Percentiles rank a stretch among this genome's conserved stretches.
Conservation (phyloP, 768 basidiomycete species). For the Rhodosporidiobolus sp. region DNA sequence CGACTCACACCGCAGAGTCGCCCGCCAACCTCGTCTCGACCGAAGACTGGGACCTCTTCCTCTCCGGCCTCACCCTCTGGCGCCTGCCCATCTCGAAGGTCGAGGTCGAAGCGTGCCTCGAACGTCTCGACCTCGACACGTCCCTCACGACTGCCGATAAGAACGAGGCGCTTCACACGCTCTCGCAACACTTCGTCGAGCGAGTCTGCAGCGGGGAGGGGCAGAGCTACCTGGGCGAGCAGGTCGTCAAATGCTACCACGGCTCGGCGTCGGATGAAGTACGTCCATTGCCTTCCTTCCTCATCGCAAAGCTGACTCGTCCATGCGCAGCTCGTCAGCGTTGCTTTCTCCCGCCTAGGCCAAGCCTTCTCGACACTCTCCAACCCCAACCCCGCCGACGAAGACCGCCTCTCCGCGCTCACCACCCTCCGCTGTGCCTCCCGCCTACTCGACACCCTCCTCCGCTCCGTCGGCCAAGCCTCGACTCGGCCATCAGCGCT, state of each 20-base stretch:
- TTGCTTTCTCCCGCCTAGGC: conserved; percentile 33
- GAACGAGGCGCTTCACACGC: conserved; percentile 27
- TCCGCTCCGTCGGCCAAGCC: conserved; percentile 7
- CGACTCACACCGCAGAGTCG: neutral
- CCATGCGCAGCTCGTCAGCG: conserved; percentile 34
- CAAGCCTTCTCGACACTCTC: conserved; percentile 12
- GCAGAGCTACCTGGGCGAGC: conserved; percentile 37
- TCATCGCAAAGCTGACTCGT: neutral
- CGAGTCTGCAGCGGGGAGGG: conserved; percentile 36
- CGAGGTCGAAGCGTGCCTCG: conserved; percentile 37
- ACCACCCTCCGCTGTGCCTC: conserved; percentile 30
- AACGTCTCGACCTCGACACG: conserved; percentile 35
- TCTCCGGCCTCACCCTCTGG: conserved; percentile 39
- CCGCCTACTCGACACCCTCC: conserved; percentile 32
- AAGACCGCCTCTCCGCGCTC: neutral
- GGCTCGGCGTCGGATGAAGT: conserved; percentile 38
- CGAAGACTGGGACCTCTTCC: conserved; percentile 39
- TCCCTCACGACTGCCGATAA: conserved; percentile 17
- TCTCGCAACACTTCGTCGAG: conserved; percentile 36
- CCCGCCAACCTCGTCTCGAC: conserved; percentile 33
- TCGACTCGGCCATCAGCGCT: neutral
- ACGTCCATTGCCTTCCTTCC: too few relatives aligned
- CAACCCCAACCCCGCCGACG: neutral
- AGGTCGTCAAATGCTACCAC: conserved; percentile 38
- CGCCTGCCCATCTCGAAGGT: conserved; percentile 35